Evolutionary conservation across 192 early-diverging fungal genomes (phyloP).

Genomic region (Umbelopsis sp.): DNA sequence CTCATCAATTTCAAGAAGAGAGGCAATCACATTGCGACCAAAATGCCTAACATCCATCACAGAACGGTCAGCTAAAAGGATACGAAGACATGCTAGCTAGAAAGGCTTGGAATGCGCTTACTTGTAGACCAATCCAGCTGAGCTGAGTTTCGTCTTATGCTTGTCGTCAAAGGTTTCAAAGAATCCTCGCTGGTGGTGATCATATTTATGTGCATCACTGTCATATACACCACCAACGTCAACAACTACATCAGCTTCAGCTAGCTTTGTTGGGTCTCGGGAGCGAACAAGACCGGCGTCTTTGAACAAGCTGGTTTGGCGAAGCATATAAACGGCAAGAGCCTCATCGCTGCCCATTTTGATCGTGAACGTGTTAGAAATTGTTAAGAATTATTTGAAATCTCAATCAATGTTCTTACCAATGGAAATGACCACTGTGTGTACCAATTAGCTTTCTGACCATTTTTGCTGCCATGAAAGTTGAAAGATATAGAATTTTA

Average conservation of each 20-base stretch:
- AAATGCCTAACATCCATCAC: constrained; percentile 62
- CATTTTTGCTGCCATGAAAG: constrained; percentile 13
- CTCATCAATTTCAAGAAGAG: constrained; percentile 49
- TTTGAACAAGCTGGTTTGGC: constrained; percentile 59
- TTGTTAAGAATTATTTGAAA: neutral
- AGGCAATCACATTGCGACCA: constrained; percentile 79
- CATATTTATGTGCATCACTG: constrained; percentile 70
- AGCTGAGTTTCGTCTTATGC: constrained; percentile 86
- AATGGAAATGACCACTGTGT: constrained; percentile 83
- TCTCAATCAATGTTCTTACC: constrained; percentile 48
- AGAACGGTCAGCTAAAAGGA: neutral
- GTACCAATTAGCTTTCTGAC: constrained; percentile 67
- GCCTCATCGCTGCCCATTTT: constrained; percentile 71
- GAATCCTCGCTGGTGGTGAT: constrained; percentile 96
- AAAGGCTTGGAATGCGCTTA: constrained; percentile 20
- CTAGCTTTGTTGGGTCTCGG: constrained; percentile 79
- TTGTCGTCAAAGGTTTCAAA: constrained; percentile 78
- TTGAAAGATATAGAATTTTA: neutral
- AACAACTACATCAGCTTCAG: constrained; percentile 83
- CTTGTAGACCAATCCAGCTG: constrained; percentile 97
- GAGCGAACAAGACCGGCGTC: constrained; percentile 75
- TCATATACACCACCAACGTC: constrained; percentile 96
- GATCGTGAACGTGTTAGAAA: neutral
- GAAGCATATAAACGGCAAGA: constrained; percentile 87
- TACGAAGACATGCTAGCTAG: neutral